phyloP scores from a whole-genome alignment of 768 basidiomycete genomes.

The button mushroom (Agaricus bisporus) region DNA sequence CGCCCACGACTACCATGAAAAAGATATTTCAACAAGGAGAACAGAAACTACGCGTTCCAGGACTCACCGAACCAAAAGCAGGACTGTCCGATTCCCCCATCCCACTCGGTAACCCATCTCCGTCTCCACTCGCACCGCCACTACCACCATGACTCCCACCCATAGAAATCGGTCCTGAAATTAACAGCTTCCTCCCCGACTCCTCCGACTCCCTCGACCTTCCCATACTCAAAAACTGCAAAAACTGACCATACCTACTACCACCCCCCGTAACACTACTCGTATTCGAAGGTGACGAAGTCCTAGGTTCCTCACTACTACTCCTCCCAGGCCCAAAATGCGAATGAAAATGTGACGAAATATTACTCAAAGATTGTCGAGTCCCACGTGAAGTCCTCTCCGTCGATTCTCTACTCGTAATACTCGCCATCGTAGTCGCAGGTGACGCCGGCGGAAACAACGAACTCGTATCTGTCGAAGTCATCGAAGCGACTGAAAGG shows the following conservation, averaged over 20 bases:
- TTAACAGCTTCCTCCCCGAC: conserved; percentile 36
- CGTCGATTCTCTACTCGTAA: conserved; percentile 7
- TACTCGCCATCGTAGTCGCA: conserved; percentile 24
- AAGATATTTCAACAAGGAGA: not conserved
- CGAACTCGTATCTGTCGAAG: conserved; percentile 22
- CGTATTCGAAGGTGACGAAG: not conserved
- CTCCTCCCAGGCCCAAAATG: not conserved
- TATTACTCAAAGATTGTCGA: not conserved
- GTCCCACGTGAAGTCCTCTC: not conserved
- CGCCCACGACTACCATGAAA: conserved; percentile 69
- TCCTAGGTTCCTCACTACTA: conserved; percentile 1
- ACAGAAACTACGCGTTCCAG: not conserved
- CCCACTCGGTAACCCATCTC: not conserved
- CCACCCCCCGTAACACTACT: conserved; percentile 6
- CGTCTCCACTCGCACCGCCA: conserved; percentile 1
- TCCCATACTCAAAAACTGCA: conserved; percentile 60
- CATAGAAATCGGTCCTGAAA: conserved; percentile 64
- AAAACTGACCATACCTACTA: conserved; percentile 42
- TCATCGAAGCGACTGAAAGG: conserved; percentile 55
- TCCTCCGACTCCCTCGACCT: conserved; percentile 38
- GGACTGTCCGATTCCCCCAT: conserved; percentile 41
- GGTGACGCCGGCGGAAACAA: conserved; percentile 30
- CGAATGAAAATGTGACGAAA: conserved; percentile 12
- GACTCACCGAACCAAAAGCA: conserved; percentile 60
- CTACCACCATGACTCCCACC: conserved; percentile 4